Conservation (phyloP, 1,139 yeast species). For the Scheffersomyces illinoinensis region DNA sequence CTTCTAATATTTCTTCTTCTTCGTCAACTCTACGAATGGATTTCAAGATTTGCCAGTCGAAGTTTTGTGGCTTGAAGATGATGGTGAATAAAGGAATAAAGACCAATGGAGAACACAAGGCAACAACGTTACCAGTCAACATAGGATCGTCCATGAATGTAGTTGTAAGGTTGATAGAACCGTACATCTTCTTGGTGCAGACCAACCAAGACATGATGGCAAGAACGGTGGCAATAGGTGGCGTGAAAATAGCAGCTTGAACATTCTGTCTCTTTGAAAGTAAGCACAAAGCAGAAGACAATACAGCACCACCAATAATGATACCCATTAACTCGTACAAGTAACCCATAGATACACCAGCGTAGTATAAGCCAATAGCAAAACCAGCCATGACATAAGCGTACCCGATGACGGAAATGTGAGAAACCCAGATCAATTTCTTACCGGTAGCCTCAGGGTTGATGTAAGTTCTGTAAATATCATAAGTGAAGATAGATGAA, state of each 20-base stretch:
- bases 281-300: conserved; percentile 72
- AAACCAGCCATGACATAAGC: conserved; percentile 78
- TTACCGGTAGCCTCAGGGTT: conserved; percentile 78
- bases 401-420: conserved; percentile 60
- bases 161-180: conserved; percentile 56
- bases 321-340: conserved; percentile 86
- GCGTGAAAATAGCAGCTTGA: conserved; percentile 60
- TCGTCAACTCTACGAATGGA: conserved; percentile 65
- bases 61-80: conserved; percentile 66
- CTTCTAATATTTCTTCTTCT: conserved; percentile 55
- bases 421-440: conserved; percentile 67
- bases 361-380: conserved; percentile 78
- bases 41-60: conserved; percentile 67
- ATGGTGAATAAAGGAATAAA: conserved; percentile 67
- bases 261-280: conserved; percentile 68
- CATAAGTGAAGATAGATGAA: conserved; percentile 81
- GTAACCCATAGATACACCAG: conserved; percentile 83
- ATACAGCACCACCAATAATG: conserved; percentile 81
- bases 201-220: conserved; percentile 71
- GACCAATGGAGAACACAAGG: conserved; percentile 72
- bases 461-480: conserved; percentile 76
- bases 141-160: conserved; percentile 79
- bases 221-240: conserved; percentile 60
- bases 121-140: conserved; percentile 85
- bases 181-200: conserved; percentile 54